These are phyloP conservation scores for Globisporangium splendens DNA, from an alignment of 352 stramenopile genomes.

Conservation along the genomic window DNA sequence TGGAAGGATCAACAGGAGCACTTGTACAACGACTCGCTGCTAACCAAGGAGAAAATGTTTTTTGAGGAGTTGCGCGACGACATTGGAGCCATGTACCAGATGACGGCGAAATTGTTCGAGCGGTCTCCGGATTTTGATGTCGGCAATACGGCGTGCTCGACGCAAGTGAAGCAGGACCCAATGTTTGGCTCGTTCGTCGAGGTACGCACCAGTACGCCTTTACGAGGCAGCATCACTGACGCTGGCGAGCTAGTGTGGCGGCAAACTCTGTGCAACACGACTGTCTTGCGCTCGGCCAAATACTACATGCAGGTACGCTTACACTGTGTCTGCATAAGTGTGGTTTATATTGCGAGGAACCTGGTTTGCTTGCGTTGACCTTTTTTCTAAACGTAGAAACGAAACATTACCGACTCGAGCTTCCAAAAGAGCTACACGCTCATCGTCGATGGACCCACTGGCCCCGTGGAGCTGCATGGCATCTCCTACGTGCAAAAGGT, in stretches of 20 bases:
- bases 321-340: no score
- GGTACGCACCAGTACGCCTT: neutral
- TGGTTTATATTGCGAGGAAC: no score
- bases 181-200: neutral
- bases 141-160: neutral
- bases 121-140: neutral
- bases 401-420: neutral
- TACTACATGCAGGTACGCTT: no score
- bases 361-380: no score
- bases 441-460: neutral
- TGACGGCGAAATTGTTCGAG: no score
- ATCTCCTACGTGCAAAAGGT: slow-evolving; percentile 6
- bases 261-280: no score
- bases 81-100: neutral
- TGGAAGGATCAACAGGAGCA: slow-evolving; percentile 2
- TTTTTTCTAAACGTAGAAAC: neutral
- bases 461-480: slow-evolving; percentile 2
- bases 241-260: no score
- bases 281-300: no score
- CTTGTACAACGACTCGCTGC: slow-evolving; percentile 9
- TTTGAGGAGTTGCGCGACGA: neutral
- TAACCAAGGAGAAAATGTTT: neutral
- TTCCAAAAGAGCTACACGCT: slow-evolving; percentile 3
- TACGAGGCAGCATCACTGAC: neutral
- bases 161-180: neutral